Conservation (phyloP, 1,284 basidiomycete species). For the Inonotus obliquus region DNA sequence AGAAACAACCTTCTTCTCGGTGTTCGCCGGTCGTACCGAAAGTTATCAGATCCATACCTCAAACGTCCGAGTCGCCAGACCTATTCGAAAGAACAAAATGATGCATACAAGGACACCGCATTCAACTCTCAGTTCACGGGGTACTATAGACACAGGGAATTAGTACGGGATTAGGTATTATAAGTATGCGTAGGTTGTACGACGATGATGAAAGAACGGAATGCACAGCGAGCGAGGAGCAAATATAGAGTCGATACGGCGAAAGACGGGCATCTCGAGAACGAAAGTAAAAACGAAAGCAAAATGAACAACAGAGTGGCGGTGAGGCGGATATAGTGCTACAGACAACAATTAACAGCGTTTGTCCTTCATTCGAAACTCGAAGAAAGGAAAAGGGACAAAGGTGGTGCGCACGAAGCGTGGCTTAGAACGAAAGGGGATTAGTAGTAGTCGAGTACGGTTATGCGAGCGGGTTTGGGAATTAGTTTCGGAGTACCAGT, state of each 20-base stretch:
- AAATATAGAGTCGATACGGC: neutral
- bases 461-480: neutral
- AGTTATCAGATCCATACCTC: neutral
- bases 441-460: neutral
- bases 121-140: neutral
- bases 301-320: neutral
- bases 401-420: neutral
- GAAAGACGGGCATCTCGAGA: neutral
- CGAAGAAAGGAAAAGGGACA: neutral
- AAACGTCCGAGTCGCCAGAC: neutral
- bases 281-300: neutral
- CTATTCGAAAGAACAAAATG: neutral
- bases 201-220: neutral
- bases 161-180: neutral
- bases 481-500: neutral
- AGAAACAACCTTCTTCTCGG: neutral
- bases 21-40: neutral
- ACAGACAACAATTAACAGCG: neutral
- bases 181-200: constrained; percentile 5
- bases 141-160: constrained; percentile 7
- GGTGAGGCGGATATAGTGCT: constrained; percentile 3
- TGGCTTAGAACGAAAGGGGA: neutral
- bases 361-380: neutral
- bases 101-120: neutral
- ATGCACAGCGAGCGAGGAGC: neutral